phyloP scores from a whole-genome alignment of 2,329 filamentous ascomycete genomes.

The Davidsoniella eucalypti region DNA sequence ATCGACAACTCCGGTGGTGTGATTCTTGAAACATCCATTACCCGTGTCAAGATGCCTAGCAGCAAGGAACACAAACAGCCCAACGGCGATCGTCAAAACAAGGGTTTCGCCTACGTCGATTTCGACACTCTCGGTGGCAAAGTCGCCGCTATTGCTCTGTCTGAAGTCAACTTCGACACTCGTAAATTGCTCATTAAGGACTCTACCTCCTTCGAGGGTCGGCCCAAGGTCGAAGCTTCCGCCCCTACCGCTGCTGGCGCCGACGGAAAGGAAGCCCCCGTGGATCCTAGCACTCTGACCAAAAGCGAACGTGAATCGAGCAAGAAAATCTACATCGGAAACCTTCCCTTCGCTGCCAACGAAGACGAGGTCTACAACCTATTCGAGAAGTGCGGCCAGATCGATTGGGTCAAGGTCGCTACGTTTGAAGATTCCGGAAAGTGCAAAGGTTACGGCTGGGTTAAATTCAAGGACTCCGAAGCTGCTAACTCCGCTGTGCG shows the following conservation, averaged over 20 bases:
- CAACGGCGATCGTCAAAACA: constrained; percentile 38
- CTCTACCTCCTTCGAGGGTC: constrained; percentile 75
- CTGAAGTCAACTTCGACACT: constrained; percentile 63
- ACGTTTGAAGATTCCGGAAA: constrained; percentile 95
- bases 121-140: constrained; percentile 57
- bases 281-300: constrained; percentile 19
- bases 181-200: constrained; percentile 87
- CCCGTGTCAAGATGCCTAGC: constrained; percentile 61
- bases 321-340: constrained; percentile 80
- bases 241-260: constrained; percentile 19
- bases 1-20: constrained; percentile 50
- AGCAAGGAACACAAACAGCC: constrained; percentile 13
- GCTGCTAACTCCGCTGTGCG: constrained; percentile 54
- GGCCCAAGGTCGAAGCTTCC: constrained; percentile 32
- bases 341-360: constrained; percentile 66
- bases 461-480: constrained; percentile 69
- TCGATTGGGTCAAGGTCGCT: constrained; percentile 72
- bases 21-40: constrained; percentile 56
- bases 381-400: constrained; percentile 69
- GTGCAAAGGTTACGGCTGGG: constrained; percentile 95
- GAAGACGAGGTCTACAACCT: constrained; percentile 67
- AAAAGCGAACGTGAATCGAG: constrained; percentile 41
- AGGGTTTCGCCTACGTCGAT: constrained; percentile 93
- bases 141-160: constrained; percentile 64
- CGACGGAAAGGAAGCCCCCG: constrained; percentile 15